Percentiles rank a stretch among this genome's conserved stretches.
These are phyloP conservation scores for Didymosphaeria variabile DNA, from an alignment of 2,329 filamentous ascomycete genomes.

Conservation along the genomic window DNA sequence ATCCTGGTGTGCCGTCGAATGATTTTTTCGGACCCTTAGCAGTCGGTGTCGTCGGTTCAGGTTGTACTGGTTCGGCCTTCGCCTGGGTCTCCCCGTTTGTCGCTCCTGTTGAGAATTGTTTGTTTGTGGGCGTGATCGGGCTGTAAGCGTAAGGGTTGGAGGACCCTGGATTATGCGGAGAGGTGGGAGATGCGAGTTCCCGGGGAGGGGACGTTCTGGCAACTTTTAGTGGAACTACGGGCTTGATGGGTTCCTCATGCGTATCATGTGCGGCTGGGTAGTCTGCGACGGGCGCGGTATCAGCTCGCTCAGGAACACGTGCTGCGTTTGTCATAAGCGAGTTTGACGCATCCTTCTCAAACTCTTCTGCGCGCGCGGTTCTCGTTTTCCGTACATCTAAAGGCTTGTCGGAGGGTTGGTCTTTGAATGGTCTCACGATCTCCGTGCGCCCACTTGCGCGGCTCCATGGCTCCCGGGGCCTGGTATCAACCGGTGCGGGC, in stretches of 20 bases:
- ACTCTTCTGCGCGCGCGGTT: conserved; percentile 28
- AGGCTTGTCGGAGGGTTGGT: conserved; percentile 66
- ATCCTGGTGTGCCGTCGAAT: conserved; percentile 33
- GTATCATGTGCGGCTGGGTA: conserved; percentile 29
- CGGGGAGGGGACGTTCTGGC: conserved; percentile 47
- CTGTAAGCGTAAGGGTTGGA: conserved; percentile 37
- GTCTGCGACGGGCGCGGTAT: conserved; percentile 42
- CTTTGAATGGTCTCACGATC: conserved; percentile 70
- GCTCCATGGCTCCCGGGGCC: conserved; percentile 67
- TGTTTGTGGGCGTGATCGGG: conserved; percentile 40
- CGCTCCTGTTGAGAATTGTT: conserved; percentile 23
- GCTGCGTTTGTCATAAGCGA: conserved; percentile 35
- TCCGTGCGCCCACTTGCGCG: conserved; percentile 74
- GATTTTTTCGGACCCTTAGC: conserved; percentile 32
- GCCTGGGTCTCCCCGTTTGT: conserved; percentile 24
- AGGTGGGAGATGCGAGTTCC: conserved; percentile 44
- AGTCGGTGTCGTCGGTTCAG: conserved; percentile 37
- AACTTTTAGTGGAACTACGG: conserved; percentile 54
- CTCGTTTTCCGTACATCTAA: conserved; percentile 57
- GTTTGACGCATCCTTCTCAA: conserved; percentile 32
- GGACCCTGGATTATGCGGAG: conserved; percentile 33
- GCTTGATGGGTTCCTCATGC: conserved; percentile 53
- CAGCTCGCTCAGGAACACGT: conserved; percentile 34
- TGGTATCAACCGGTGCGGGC: conserved; percentile 54
- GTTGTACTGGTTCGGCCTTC: conserved; percentile 28